phyloP scores from a whole-genome alignment of 257 asterid species.

The Rhazya stricta region DNA sequence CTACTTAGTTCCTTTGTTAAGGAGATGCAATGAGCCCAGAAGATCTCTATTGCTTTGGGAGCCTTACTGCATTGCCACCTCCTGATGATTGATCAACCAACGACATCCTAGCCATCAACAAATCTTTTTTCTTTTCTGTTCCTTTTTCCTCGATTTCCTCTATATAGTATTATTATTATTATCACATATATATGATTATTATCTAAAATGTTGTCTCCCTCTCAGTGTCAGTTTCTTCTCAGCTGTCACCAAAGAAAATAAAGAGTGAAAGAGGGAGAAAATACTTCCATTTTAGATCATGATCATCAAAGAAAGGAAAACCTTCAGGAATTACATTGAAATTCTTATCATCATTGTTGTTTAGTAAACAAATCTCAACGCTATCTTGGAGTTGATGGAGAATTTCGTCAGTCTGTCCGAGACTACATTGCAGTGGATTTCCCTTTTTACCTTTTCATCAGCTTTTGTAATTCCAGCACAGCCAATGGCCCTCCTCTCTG shows the following conservation, averaged over 20 bases:
- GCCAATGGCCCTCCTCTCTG: conserved; percentile 20
- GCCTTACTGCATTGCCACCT: conserved; percentile 76
- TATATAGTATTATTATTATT: not conserved
- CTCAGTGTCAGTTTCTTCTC: conserved; percentile 10
- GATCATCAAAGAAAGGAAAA: not conserved
- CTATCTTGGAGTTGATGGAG: conserved; percentile 13
- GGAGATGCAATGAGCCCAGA: conserved; percentile 62
- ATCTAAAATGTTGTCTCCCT: conserved; percentile 3
- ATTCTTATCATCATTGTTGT: not conserved
- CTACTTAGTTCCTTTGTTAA: conserved; percentile 32
- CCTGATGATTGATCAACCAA: conserved; percentile 24
- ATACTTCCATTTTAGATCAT: conserved; percentile 16
- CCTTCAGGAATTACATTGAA: not conserved
- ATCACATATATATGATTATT: too few species aligned
- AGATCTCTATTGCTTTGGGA: conserved; percentile 48
- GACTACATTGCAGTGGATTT: conserved; percentile 21
- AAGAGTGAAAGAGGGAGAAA: conserved; percentile 8
- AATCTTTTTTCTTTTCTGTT: not conserved
- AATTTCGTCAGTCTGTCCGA: conserved; percentile 9
- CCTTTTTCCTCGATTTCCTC: not conserved
- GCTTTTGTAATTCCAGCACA: conserved; percentile 11
- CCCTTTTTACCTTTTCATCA: conserved; percentile 11
- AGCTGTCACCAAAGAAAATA: conserved; percentile 21
- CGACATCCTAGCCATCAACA: not conserved
- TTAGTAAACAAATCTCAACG: conserved; percentile 10